phyloP scores from a whole-genome alignment of 2,329 filamentous ascomycete species.

The Diplocarpon mali region DNA sequence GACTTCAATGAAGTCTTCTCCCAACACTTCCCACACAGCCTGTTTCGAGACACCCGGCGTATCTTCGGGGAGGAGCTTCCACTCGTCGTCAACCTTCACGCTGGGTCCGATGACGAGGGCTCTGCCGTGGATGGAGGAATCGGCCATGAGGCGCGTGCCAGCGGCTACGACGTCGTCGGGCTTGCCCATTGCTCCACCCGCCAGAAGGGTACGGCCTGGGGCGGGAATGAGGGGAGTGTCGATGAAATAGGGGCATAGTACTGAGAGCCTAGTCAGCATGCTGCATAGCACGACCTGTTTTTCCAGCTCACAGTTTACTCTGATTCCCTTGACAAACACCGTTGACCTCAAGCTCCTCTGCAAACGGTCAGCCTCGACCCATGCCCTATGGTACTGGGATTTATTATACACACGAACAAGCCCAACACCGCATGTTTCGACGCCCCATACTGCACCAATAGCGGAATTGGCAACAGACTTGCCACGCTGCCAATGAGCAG shows the following conservation, averaged over 20 bases:
- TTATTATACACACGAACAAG: slow-evolving; percentile 2
- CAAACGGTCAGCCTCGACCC: slow-evolving; percentile 29
- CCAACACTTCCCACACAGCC: slow-evolving; percentile 50
- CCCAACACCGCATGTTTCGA: slow-evolving; percentile 58
- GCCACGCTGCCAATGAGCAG: slow-evolving; percentile 54
- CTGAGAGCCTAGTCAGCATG: background rate
- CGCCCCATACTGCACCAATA: slow-evolving; percentile 41
- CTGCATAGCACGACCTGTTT: background rate
- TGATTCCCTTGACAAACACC: slow-evolving; percentile 38
- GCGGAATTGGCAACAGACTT: slow-evolving; percentile 35
- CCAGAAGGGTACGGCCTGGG: slow-evolving; percentile 38
- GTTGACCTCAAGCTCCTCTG: slow-evolving; percentile 41
- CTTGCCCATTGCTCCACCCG: slow-evolving; percentile 42
- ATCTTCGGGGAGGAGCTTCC: slow-evolving; percentile 16
- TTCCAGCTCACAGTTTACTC: slow-evolving; percentile 38
- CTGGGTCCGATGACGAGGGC: slow-evolving; percentile 47
- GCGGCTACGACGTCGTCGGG: slow-evolving; percentile 52
- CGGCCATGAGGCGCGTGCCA: slow-evolving; percentile 48
- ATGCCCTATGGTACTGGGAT: slow-evolving; percentile 24
- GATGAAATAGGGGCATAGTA: slow-evolving; percentile 57
- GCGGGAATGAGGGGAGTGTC: slow-evolving; percentile 47
- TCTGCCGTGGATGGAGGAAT: slow-evolving; percentile 44
- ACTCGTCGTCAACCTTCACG: slow-evolving; percentile 34
- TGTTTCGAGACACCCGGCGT: slow-evolving; percentile 26
- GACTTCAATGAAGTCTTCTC: slow-evolving; percentile 43